Percentiles rank a stretch among this genome's conserved stretches.
Conservation (phyloP, 23 red algal species). For the Gracilaria caudata region DNA sequence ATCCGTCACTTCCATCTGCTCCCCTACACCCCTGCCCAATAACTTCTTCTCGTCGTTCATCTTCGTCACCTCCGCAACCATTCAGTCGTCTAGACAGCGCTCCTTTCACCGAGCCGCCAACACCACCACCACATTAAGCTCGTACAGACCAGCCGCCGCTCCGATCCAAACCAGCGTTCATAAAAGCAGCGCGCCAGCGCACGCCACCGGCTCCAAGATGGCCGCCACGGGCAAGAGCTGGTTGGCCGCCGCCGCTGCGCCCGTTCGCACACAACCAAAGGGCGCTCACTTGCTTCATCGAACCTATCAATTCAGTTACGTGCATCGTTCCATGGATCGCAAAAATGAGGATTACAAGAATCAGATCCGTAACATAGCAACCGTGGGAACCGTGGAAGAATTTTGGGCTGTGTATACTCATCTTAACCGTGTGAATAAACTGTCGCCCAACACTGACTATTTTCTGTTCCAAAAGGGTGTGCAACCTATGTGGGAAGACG, state of each 20-base stretch:
- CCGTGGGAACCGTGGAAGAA: conserved; percentile 67
- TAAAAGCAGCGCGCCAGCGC: not conserved
- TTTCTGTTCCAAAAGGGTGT: conserved; percentile 77
- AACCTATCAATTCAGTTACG: conserved; percentile 68
- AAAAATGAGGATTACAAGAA: conserved; percentile 53
- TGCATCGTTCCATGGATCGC: conserved; percentile 53
- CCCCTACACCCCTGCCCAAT: not conserved
- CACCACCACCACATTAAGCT: not conserved
- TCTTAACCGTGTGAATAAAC: conserved; percentile 46
- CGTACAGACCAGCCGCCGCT: not conserved
- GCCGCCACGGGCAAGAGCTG: conserved; percentile 56
- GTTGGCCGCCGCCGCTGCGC: conserved; percentile 61
- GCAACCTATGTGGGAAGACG: conserved; percentile 85
- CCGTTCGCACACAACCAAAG: conserved; percentile 33
- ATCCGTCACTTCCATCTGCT: not conserved
- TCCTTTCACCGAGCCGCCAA: not conserved
- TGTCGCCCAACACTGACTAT: conserved; percentile 62
- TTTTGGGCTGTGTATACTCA: conserved; percentile 71
- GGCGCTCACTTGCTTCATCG: conserved; percentile 54
- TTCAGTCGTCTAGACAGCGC: conserved; percentile 7
- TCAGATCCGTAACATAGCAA: conserved; percentile 61
- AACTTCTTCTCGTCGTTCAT: not conserved
- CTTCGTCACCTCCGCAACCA: not conserved
- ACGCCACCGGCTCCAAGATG: conserved; percentile 9
- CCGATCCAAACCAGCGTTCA: conserved; percentile 9